Percentiles rank a stretch among this genome's conserved stretches.
Evolutionary conservation across 768 basidiomycete species (phyloP).

Genomic region (Strobilomyces confusus): DNA sequence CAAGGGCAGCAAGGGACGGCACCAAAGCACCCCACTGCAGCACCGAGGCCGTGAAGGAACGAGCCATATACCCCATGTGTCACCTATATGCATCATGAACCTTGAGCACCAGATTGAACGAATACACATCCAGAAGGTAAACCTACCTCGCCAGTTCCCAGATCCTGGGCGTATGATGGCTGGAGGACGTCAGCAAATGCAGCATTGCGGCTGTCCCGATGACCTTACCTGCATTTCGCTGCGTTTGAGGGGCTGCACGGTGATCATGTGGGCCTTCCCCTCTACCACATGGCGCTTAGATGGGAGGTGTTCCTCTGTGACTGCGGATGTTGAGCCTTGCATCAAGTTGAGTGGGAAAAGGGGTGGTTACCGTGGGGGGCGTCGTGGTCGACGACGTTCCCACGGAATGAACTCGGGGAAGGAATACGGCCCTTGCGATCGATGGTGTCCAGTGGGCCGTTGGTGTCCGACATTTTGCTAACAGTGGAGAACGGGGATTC

Average conservation of each 20-base stretch:
- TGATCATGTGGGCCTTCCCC: constrained; percentile 49
- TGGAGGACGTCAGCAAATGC: constrained; percentile 6
- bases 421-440: constrained; percentile 56
- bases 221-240: constrained; percentile 78
- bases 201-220: not conserved
- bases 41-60: constrained; percentile 67
- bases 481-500: not conserved
- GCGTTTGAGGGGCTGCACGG: constrained; percentile 80
- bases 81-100: constrained; percentile 39
- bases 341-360: not conserved
- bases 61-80: constrained; percentile 86
- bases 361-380: constrained; percentile 55
- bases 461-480: constrained; percentile 24
- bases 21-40: constrained; percentile 61
- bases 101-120: not conserved
- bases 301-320: constrained; percentile 55
- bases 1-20: constrained; percentile 81
- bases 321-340: constrained; percentile 34
- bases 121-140: not conserved
- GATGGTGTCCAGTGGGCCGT: constrained; percentile 11
- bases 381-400: constrained; percentile 72
- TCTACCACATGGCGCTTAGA: constrained; percentile 31
- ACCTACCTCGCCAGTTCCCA: constrained; percentile 60
- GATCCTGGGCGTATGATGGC: constrained; percentile 90
- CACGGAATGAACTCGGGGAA: constrained; percentile 36